phyloP scores from a whole-genome alignment of 169 alveolate genomes.

The Plasmodium knowlesi region DNA sequence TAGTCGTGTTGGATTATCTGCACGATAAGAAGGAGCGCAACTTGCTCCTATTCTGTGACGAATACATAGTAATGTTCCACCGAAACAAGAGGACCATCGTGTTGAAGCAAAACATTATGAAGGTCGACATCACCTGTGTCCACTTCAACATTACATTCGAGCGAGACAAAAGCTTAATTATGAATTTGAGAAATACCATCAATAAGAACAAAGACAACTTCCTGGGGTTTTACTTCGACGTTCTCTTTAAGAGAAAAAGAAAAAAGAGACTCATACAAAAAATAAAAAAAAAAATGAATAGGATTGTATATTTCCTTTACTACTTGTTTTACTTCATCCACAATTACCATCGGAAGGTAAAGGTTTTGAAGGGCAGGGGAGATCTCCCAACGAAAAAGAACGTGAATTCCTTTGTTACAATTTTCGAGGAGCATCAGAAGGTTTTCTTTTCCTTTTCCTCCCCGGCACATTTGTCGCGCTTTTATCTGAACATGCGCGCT shows the following conservation, averaged over 20 bases:
- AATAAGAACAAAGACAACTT: conserved; percentile 48
- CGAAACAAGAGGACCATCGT: neutral
- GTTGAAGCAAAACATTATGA: conserved; percentile 17
- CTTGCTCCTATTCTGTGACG: conserved; percentile 31
- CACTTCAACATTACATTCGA: conserved; percentile 50
- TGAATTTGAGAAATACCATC: conserved; percentile 16
- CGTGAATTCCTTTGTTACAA: neutral
- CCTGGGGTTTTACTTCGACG: conserved; percentile 31
- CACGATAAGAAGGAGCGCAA: conserved; percentile 21
- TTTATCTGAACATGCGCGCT: neutral
- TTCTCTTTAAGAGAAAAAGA: conserved; percentile 30
- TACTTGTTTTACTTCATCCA: conserved; percentile 39
- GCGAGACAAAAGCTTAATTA: conserved; percentile 15
- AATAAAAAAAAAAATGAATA: conserved; percentile 5
- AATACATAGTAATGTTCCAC: conserved; percentile 1
- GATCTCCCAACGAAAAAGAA: neutral
- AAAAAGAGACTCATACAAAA: conserved; percentile 32
- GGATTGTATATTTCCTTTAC: conserved; percentile 26
- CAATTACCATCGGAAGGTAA: conserved; percentile 22
- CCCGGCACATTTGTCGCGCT: neutral
- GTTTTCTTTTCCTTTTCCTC: neutral
- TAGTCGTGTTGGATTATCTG: neutral
- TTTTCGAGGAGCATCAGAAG: neutral
- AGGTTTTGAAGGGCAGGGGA: neutral
- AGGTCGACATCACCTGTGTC: conserved; percentile 24